These are phyloP conservation scores for Paramecium octaurelia DNA, from an alignment of 73 alveolate genomes.

Conservation along the genomic window DNA sequence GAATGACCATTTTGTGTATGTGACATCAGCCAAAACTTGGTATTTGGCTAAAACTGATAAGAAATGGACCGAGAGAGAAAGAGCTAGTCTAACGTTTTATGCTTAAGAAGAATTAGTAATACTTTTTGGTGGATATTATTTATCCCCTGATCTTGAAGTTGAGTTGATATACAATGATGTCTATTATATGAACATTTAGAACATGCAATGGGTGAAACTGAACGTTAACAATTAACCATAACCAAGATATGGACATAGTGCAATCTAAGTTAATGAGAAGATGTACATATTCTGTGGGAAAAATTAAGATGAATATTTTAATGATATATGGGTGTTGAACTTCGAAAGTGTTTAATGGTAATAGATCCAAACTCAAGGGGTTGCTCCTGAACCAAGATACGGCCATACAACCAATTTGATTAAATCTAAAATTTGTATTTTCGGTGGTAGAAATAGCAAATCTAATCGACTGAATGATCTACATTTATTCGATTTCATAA, in stretches of 20 bases:
- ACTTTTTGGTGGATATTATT: slow-evolving; percentile 35
- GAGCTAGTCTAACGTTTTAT: slow-evolving; percentile 41
- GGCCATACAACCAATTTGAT: slow-evolving; percentile 61
- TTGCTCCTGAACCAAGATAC: slow-evolving; percentile 59
- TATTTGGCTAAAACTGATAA: slow-evolving; percentile 18
- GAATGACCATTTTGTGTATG: slow-evolving; percentile 3
- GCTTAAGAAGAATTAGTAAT: slow-evolving; percentile 1
- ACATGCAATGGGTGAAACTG: neutral
- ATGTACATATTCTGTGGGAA: slow-evolving; percentile 44
- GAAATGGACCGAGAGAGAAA: neutral
- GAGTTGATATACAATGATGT: neutral
- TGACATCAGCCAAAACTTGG: slow-evolving; percentile 8
- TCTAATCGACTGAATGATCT: neutral
- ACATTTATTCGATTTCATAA: neutral
- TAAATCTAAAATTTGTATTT: slow-evolving; percentile 27
- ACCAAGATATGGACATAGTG: slow-evolving; percentile 38
- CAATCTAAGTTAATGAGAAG: slow-evolving; percentile 13
- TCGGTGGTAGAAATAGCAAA: neutral
- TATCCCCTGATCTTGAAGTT: neutral
- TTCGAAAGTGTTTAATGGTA: slow-evolving; percentile 43
- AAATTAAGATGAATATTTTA: neutral
- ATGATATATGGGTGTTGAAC: slow-evolving; percentile 59
- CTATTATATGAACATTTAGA: slow-evolving; percentile 7
- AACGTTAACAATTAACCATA: neutral
- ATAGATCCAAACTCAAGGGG: neutral